Evolutionary conservation across 2,329 filamentous ascomycete genomes (phyloP).

Genomic region (Phialocephala subalpina): DNA sequence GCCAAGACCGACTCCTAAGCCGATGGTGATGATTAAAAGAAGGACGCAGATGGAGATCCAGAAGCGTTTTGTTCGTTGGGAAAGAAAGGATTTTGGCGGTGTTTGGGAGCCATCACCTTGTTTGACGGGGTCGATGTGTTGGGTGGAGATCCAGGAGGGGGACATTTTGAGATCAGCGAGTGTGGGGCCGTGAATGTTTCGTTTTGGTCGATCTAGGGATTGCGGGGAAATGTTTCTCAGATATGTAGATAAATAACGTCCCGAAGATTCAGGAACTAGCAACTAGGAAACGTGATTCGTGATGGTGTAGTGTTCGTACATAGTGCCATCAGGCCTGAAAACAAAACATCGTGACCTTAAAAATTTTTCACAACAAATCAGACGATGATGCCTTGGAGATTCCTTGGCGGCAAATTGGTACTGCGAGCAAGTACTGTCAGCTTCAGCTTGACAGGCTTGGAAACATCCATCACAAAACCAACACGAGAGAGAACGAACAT

Average conservation of each 20-base stretch:
- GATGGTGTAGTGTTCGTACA: not conserved
- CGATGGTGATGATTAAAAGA: conserved; percentile 30
- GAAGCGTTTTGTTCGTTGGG: conserved; percentile 20
- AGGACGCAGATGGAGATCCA: conserved; percentile 27
- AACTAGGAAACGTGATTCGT: not conserved
- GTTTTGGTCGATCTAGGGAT: not conserved
- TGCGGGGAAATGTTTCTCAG: not conserved
- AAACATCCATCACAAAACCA: not conserved
- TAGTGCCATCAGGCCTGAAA: not conserved
- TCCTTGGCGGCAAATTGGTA: not conserved
- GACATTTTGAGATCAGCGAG: conserved; percentile 6
- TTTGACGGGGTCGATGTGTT: not conserved
- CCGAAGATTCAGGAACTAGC: not conserved
- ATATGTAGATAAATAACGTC: not conserved
- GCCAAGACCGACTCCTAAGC: conserved; percentile 57
- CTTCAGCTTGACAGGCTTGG: conserved; percentile 4
- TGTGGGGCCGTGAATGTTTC: not conserved
- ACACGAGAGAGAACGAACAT: not conserved
- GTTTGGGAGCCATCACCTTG: not conserved
- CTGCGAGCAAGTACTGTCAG: not conserved
- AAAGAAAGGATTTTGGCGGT: not conserved
- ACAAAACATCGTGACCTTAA: not conserved
- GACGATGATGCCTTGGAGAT: not conserved
- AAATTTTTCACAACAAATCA: not conserved
- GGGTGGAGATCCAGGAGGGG: not conserved